Percentiles rank a stretch among this genome's conserved stretches.
These are phyloP conservation scores for Ganoderma multipileum DNA, from an alignment of 1,284 basidiomycete species.

Conservation along the genomic window DNA sequence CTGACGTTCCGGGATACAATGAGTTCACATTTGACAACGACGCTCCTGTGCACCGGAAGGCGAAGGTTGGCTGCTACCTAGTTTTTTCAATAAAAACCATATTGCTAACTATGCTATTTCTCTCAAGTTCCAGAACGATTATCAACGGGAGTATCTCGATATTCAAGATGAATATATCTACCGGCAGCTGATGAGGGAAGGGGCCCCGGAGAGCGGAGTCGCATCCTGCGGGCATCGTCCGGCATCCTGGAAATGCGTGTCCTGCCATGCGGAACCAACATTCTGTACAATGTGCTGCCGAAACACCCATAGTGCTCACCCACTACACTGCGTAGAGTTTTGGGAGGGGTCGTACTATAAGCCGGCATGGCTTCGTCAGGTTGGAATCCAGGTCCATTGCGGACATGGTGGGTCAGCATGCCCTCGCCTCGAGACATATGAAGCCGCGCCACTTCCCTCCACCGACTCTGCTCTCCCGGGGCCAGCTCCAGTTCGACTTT, in stretches of 20 bases:
- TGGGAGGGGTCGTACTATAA: not conserved
- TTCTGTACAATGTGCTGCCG: constrained; percentile 4
- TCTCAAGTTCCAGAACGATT: not conserved
- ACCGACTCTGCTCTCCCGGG: no score
- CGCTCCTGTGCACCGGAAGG: no score
- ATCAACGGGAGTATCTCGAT: not conserved
- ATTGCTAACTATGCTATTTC: not conserved
- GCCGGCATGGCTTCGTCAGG: not conserved
- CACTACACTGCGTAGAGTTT: not conserved
- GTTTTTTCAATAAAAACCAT: no score
- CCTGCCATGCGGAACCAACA: not conserved
- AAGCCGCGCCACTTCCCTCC: no score
- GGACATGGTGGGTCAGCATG: not conserved
- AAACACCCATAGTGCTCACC: not conserved
- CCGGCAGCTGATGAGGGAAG: not conserved
- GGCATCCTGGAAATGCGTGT: not conserved
- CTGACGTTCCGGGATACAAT: not conserved
- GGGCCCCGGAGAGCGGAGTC: not conserved
- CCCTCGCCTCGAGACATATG: not conserved
- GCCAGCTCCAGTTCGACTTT: not conserved
- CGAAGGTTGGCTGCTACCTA: no score
- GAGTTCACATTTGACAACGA: no score
- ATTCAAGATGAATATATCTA: not conserved
- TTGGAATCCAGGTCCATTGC: not conserved
- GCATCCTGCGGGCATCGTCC: not conserved